These are phyloP conservation scores for Peziza echinospora DNA, from an alignment of 495 filamentous ascomycete genomes.

Conservation along the genomic window DNA sequence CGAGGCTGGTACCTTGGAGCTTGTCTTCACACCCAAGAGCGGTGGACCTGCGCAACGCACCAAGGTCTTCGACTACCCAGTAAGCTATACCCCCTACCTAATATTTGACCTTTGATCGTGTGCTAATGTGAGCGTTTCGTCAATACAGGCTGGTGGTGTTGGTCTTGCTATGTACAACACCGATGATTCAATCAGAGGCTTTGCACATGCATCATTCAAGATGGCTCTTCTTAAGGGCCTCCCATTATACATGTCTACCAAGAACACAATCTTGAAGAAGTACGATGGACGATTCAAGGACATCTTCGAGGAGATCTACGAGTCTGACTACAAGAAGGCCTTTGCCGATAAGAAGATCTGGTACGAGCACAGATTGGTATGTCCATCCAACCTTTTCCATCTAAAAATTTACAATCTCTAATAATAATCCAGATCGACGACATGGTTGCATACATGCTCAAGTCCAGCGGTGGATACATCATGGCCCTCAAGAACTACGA, in stretches of 20 bases:
- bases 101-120: too few relatives aligned
- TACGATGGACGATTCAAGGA: slow-evolving; percentile 98
- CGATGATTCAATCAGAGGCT: slow-evolving; percentile 76
- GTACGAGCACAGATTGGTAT: slow-evolving; percentile 80
- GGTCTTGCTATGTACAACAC: slow-evolving; percentile 96
- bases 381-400: not conserved
- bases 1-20: slow-evolving; percentile 66
- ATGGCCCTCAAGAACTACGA: slow-evolving; percentile 99
- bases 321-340: slow-evolving; percentile 59
- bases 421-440: slow-evolving; percentile 47
- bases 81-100: too few relatives aligned
- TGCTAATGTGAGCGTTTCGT: too few relatives aligned
- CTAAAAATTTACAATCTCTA: not conserved
- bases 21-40: slow-evolving; percentile 67
- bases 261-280: slow-evolving; percentile 98
- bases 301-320: slow-evolving; percentile 94
- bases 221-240: slow-evolving; percentile 66
- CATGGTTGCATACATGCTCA: slow-evolving; percentile 99
- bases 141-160: slow-evolving; percentile 68
- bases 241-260: slow-evolving; percentile 96
- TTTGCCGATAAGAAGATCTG: slow-evolving; percentile 86
- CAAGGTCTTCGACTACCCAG: slow-evolving; percentile 80
- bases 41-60: slow-evolving; percentile 66
- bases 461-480: slow-evolving; percentile 70
- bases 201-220: slow-evolving; percentile 92